Evolutionary conservation across 768 basidiomycete genomes (phyloP), one percentile per base, ranked within the genome.

Genomic region (Mycena olivaceomarginata): DNA sequence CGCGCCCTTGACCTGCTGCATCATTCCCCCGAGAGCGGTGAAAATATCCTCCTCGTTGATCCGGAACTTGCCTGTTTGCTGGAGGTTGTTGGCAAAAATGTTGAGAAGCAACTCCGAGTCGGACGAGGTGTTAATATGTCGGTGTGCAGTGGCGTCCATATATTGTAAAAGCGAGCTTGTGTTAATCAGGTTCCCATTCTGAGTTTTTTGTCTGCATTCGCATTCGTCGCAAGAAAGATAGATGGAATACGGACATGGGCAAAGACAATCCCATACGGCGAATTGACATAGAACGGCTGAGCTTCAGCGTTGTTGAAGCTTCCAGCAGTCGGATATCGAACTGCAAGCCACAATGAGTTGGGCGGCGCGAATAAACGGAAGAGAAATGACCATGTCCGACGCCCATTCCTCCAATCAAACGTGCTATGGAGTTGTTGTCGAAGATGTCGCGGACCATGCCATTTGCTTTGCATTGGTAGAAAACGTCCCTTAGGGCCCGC

Each of bases 21-120:
- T 99, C 85, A 99, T 91, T 9, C 95, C 95, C 15, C 95, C 91
- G 70, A 99, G 93, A 43, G 98, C 98, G 18, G 93, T 96, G 86
- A 99, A 99, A 80, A 99, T 98, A 86, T 99, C 98, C 80, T 99
- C 98, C 83, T 99, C 98, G 83, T 99, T 99, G 88, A 99, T 99
- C 76, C 97, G 96, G 87, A 99, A 98, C 86, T 99, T 99, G 71
- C 98, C 98, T 12, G 98, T 99, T 85, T 99, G 94, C 82, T 99
- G 98, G 20, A 99, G 92, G 81, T 98, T 98, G 89, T 99, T 93
- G 69, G 98, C 98, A 84, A 99, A 97, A 80, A 98, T 96, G 87
- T 99, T 99, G 78, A 99, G 92, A 53, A 99, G 92, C 15, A 99
- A 90, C 86, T 99, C 98, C 5, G 98, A 99, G 88, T 99, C 98